Base-by-base conservation (phyloP, 2,329 filamentous ascomycete genomes). In the Trichophyton equinum region DNA sequence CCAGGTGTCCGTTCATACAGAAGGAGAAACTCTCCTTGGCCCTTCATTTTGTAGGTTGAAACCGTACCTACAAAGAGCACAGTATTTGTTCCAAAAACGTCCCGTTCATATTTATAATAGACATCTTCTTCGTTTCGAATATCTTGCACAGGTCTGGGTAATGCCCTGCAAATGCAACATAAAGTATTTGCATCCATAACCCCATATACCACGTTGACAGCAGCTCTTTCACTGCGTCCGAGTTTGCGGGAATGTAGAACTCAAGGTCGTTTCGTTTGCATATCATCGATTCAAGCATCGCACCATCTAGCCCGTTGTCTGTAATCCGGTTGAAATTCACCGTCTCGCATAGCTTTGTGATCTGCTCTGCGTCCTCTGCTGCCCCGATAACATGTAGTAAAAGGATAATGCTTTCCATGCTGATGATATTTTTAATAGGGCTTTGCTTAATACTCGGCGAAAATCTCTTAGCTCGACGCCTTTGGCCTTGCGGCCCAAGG, bases 161-260 rank as follows among this genome's bases (percentile, higher is more conserved):
- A 53, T 58, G 27, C 6, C 27, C 40, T 38, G 36, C 44, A 9
- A 49, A 20, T 27, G 56, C 27, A n/a, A 58, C 61, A 55, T 51
- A 60, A 15, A 53, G 40, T 49, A 57, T 51, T 55, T 58, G 58
- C 27, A 57, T 13, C 61, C 61, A 62, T 18, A 60, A 11, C 2
- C 18, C 51, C 6, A 53, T 58, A 49, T 57, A 46, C 61, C 61
- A 60, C 18, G n/a, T 38, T 9, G 25, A 30, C 30, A 60, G 13
- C 6, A 55, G n/a, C 2, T 46, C 44, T 7, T 42, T 30, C n/a
- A 55, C 47, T 18, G 56, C 44, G 6, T 47, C 30, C 9, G 33
- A n/a, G 13, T 44, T 30, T 5, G 55, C 44, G 6, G 61, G 58
- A 22, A 62, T 22, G 5, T 40, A 40, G 9, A 42, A 9, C 4